Conservation (phyloP, 1,284 basidiomycete species). For the Ceratobasidium sp. region DNA sequence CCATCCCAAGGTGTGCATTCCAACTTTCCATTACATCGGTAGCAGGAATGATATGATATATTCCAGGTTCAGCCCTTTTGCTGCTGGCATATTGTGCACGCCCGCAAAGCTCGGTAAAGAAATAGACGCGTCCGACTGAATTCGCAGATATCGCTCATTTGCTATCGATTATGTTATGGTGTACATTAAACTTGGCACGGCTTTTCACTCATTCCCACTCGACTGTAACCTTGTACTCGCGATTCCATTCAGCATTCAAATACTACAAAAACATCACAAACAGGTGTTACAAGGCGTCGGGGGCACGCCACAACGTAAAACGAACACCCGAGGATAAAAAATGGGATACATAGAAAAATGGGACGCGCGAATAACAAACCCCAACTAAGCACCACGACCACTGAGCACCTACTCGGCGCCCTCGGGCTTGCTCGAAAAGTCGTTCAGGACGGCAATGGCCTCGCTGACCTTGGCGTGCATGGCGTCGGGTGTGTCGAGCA, state of each 20-base stretch:
- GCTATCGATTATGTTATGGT: slow-evolving; percentile 32
- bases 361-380: background rate
- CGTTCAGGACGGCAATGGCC: slow-evolving; percentile 80
- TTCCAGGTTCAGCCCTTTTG: slow-evolving; percentile 56
- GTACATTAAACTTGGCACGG: slow-evolving; percentile 23
- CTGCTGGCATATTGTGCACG: slow-evolving; percentile 65
- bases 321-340: slow-evolving; percentile 16
- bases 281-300: slow-evolving; percentile 12
- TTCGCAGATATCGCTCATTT: slow-evolving; percentile 7
- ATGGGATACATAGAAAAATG: slow-evolving; percentile 10
- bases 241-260: slow-evolving; percentile 41
- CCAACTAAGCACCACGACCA: background rate
- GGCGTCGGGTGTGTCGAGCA: slow-evolving; percentile 80
- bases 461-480: slow-evolving; percentile 89
- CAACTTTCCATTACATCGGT: background rate
- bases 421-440: slow-evolving; percentile 72
- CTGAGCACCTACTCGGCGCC: slow-evolving; percentile 36
- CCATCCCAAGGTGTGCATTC: slow-evolving; percentile 50
- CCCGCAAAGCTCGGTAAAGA: slow-evolving; percentile 51
- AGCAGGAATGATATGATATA: background rate
- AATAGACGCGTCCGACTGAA: background rate
- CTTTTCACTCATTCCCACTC: slow-evolving; percentile 19
- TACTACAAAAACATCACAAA: slow-evolving; percentile 34
- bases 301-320: slow-evolving; percentile 22
- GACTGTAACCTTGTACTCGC: slow-evolving; percentile 39